These are phyloP conservation scores for Aspergillus pseudoglaucus DNA, from an alignment of 2,329 filamentous ascomycete genomes.

Conservation along the genomic window DNA sequence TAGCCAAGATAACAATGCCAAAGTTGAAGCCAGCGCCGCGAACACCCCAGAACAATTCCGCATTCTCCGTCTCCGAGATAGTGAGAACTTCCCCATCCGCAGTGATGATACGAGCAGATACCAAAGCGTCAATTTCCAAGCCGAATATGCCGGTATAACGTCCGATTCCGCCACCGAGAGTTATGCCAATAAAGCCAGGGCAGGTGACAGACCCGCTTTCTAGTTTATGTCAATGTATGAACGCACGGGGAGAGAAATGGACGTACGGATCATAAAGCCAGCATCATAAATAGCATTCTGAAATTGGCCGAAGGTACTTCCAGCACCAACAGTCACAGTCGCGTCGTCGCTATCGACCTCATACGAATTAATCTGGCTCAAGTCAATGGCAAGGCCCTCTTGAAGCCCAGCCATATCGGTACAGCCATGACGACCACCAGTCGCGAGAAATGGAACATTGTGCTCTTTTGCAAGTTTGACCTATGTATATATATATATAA, in stretches of 20 bases:
- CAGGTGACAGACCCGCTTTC: not conserved
- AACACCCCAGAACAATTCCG: not conserved
- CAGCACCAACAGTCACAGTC: not conserved
- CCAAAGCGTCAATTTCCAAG: not conserved
- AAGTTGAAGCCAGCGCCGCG: not conserved
- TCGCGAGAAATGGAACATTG: not conserved
- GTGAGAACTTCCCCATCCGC: not conserved
- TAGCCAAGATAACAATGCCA: not conserved
- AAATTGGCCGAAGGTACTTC: not conserved
- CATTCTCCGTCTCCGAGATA: not conserved
- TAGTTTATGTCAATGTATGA: not conserved
- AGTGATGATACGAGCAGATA: not conserved
- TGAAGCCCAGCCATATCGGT: not conserved
- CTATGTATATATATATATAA: not conserved
- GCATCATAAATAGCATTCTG: not conserved
- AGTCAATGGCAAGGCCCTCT: not conserved
- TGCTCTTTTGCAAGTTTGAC: not conserved
- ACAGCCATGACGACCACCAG: not conserved
- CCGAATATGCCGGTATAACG: not conserved
- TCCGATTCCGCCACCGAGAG: not conserved
- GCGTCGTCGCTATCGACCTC: not conserved
- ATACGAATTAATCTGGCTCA: not conserved
- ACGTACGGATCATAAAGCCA: not conserved
- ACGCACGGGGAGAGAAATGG: not conserved
- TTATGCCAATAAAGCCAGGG: not conserved